Conservation (phyloP, 2,329 filamentous ascomycete species). For the Parastagonospora nodorum region DNA sequence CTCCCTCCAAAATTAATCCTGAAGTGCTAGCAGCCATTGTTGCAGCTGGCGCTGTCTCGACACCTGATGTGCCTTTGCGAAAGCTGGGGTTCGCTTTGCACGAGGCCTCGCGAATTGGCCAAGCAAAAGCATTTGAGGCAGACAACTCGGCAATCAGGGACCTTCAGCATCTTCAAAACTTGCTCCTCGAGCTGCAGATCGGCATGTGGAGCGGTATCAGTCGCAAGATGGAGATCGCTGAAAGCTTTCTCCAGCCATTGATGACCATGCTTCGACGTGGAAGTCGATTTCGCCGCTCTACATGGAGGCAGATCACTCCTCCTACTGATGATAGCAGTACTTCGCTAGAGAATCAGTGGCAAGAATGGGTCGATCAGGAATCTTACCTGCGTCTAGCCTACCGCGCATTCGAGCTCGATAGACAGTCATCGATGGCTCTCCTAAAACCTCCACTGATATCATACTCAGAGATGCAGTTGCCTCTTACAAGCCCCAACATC, state of each 20-base stretch:
- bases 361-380: constrained; percentile 66
- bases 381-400: constrained; percentile 72
- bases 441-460: constrained; percentile 69
- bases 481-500: constrained; percentile 64
- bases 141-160: constrained; percentile 58
- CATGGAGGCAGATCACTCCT: constrained; percentile 59
- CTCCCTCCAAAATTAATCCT: constrained; percentile 59
- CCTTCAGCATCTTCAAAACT: constrained; percentile 58
- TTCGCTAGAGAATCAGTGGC: constrained; percentile 68
- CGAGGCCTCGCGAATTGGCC: constrained; percentile 52
- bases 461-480: constrained; percentile 70
- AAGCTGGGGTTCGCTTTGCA: constrained; percentile 63
- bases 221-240: constrained; percentile 63
- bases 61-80: constrained; percentile 60
- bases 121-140: constrained; percentile 52
- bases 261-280: constrained; percentile 62
- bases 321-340: constrained; percentile 61
- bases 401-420: constrained; percentile 68
- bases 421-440: constrained; percentile 70
- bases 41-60: constrained; percentile 64
- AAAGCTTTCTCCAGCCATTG: constrained; percentile 61
- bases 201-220: constrained; percentile 65
- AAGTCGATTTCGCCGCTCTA: constrained; percentile 63
- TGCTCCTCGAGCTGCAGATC: constrained; percentile 57
- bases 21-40: constrained; percentile 66